Conservation (phyloP, 2,329 filamentous ascomycete genomes). For the Colletotrichum melonis region DNA sequence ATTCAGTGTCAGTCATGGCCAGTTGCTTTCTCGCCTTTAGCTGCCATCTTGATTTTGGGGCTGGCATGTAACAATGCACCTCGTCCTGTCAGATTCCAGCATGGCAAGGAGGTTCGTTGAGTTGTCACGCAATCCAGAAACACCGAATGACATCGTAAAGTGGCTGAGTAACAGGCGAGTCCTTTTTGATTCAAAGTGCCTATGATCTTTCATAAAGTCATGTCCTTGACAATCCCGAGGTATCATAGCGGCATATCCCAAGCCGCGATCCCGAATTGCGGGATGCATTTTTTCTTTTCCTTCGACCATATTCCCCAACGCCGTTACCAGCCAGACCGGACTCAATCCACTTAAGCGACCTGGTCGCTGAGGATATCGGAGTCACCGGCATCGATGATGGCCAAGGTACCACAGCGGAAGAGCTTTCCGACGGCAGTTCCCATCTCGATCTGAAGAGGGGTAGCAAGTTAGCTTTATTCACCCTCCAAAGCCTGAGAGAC, state of each 20-base stretch:
- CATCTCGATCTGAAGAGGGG: constrained; percentile 84
- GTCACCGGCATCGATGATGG: constrained; percentile 96
- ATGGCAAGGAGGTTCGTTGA: background rate
- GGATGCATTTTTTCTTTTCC: constrained; percentile 23
- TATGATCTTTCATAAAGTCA: constrained; percentile 29
- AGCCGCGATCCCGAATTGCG: constrained; percentile 23
- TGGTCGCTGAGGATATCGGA: constrained; percentile 94
- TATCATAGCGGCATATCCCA: constrained; percentile 32
- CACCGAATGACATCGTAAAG: background rate
- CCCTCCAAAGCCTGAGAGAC: constrained; percentile 91
- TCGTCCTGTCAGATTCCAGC: background rate
- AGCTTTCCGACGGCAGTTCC: constrained; percentile 99
- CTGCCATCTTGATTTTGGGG: background rate
- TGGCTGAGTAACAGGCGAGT: constrained; percentile 36
- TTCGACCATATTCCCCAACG: constrained; percentile 52
- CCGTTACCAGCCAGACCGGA: constrained; percentile 44
- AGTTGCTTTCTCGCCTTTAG: background rate
- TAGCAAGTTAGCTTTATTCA: constrained; percentile 69
- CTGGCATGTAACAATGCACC: background rate
- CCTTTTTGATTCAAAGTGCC: constrained; percentile 29
- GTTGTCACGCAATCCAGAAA: background rate
- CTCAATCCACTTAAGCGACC: constrained; percentile 62
- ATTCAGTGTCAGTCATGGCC: background rate
- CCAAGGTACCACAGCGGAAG: constrained; percentile 98
- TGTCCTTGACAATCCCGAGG: constrained; percentile 22